Percentiles rank a stretch among this genome's conserved stretches.
Evolutionary conservation across 2,329 filamentous ascomycete species (phyloP).

Genomic region (Fusarium chuoi): DNA sequence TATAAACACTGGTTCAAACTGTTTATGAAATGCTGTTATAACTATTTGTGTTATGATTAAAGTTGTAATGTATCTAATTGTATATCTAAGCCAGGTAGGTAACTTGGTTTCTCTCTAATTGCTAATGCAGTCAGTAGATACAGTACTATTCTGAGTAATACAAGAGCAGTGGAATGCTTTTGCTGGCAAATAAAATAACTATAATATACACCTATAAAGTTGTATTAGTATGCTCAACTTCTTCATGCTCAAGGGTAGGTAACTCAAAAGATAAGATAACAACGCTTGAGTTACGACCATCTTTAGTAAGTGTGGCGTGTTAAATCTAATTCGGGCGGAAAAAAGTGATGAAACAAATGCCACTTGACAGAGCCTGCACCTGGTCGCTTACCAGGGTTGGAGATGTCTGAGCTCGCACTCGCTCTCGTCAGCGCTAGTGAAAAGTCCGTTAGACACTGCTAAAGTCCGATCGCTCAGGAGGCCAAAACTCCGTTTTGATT

Average conservation of each 20-base stretch:
- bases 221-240: no score
- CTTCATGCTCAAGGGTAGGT: neutral
- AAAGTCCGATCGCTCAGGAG: neutral
- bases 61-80: no score
- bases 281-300: neutral
- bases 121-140: no score
- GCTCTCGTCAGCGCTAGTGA: neutral
- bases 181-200: no score
- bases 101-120: no score
- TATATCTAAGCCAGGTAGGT: no score
- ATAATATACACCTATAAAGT: no score
- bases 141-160: no score
- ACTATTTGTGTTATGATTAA: no score
- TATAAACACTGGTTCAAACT: no score
- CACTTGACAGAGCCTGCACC: accelerated
- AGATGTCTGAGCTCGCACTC: neutral
- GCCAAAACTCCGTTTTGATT: neutral
- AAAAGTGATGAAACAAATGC: accelerated
- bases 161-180: no score
- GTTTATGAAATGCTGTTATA: no score
- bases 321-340: accelerated
- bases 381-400: accelerated
- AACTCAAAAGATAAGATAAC: neutral
- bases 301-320: accelerated
- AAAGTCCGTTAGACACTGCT: neutral